Base-by-base conservation (phyloP, 306 rosid genomes). In the Glycyrrhiza uralensis region DNA sequence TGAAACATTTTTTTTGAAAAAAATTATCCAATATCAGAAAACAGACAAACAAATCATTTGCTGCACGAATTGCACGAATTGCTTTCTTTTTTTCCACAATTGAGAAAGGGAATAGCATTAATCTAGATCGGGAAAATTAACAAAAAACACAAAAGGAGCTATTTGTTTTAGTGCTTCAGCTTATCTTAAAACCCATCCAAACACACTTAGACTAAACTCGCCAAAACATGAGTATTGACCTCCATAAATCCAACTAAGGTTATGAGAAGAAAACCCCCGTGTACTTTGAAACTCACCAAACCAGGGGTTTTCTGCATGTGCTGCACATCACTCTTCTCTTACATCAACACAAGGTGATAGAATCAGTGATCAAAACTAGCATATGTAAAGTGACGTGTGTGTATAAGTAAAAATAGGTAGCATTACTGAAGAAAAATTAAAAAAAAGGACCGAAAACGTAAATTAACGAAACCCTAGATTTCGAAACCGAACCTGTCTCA, bases 401-500 rank as follows among this genome's bases (percentile, higher is more conserved):
- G 49, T 42, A 5, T 42, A 42, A 42, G 49, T 1, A n/a, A 57
- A 14, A 14, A n/a, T n/a, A 2, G 18, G 1, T 28, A n/a, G 11
- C 20, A 6, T 28, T 15, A 1, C 19, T 6, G 19, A 17, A 46
- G 2, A 10, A 18, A 18, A 45, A 15, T 45, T 13, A 17, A 2
- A 26, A 47, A 28, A 46, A 20, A 20, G 23, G 28, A 45, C 7
- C 24, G 24, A 8, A 23, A 51, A 4, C 10, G 19, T 3, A 20
- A 28, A 20, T 47, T 4, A 26, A 1, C 30, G 15, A 50, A 80
- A 80, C 38, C 72, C 74, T 5, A 3, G 54, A 54, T 19, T 28
- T 49, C 1, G 5, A 55, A 55, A 69, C 3, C 2, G 26, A 35
- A 75, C 84, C 81, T 70, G 78, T 29, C 2, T 33, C 50, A 60